Evolutionary conservation across 352 stramenopile species (phyloP), one percentile per base, ranked within the genome.

Genomic region (Pseudoperonospora humuli): DNA sequence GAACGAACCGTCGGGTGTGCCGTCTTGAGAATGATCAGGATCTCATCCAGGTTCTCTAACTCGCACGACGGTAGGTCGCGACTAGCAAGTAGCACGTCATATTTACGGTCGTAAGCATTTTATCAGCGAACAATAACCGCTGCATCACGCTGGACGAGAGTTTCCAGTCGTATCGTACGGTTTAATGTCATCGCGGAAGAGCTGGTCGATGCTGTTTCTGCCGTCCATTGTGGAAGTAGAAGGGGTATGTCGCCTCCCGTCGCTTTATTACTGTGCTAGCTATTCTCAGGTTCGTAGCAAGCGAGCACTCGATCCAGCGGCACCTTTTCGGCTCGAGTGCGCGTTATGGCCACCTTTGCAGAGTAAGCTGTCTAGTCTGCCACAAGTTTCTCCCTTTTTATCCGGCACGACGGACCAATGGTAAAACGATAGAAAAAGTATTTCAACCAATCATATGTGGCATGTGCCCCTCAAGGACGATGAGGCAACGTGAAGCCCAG

Each of bases 61-160:
- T 84, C 71, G 44, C 73, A 85, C 19, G 71, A 60, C 36, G 76
- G 76, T 25, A 88, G 53, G 34, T 86, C 74, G 17, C 55, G 58
- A 29, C 70, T 85, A 51, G 26, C 32, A 15, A 55, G 39, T 8
- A 47, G 34, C 10, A 3, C 21, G 31, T 36, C 41, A 54, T 28
- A 44, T 49, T 17, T 59, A 47, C 17, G 21, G 44, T 40, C 29
- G 31, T 48, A 41, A 45, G 23, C 24, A 24, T 0, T 6, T 35
- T 43, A 54, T 40, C 7, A 41, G 25, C 33, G 34, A 49, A 42
- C 44, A 37, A 28, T 50, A 53, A 52, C 39, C 31, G 54, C 33
- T 15, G n/a, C 25, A 13, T 28, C 20, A 13, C 10, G 19, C 7
- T 15, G 18, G 10, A 49, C 28, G 28, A 32, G 27, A 42, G 5